These are phyloP conservation scores for Vaccinium myrtillus DNA, from an alignment of 148 eudicot genomes.

Conservation along the genomic window DNA sequence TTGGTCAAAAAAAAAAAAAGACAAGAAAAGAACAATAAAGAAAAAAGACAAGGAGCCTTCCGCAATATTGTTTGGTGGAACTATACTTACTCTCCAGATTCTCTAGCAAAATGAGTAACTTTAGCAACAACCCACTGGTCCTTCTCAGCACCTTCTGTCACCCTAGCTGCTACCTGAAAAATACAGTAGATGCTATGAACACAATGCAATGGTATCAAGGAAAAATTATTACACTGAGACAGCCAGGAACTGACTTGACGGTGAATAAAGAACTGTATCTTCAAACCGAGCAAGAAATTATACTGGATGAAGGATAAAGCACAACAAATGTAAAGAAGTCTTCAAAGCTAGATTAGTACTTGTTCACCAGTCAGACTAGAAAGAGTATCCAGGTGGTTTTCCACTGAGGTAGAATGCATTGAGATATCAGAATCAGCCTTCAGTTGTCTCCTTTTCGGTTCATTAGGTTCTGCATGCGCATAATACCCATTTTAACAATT, in stretches of 20 bases:
- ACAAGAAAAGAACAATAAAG: not conserved
- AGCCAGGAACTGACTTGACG: not conserved
- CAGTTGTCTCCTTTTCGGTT: conserved; percentile 76
- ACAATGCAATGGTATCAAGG: not conserved
- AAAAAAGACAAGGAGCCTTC: not conserved
- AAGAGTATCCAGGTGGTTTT: conserved; percentile 75
- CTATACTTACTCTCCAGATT: conserved; percentile 69
- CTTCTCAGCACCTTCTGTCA: conserved; percentile 69
- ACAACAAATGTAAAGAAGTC: not conserved
- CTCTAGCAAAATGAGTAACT: conserved; percentile 84
- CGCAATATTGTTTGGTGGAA: not conserved
- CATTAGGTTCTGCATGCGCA: conserved; percentile 67
- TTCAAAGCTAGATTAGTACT: conserved; percentile 36
- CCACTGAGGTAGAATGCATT: conserved; percentile 62
- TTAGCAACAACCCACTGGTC: conserved; percentile 92
- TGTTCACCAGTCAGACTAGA: conserved; percentile 94
- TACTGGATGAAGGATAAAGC: conserved; percentile 3
- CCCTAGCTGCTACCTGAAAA: conserved; percentile 88
- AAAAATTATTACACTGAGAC: not conserved
- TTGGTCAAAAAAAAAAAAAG: not conserved
- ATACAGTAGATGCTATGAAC: not conserved
- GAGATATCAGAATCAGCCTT: conserved; percentile 69
- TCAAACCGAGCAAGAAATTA: not conserved
- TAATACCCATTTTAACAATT: not conserved
- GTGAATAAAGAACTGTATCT: not conserved